These are phyloP conservation scores for Celoporthe dispersa DNA, from an alignment of 2,329 filamentous ascomycete genomes.

Conservation along the genomic window DNA sequence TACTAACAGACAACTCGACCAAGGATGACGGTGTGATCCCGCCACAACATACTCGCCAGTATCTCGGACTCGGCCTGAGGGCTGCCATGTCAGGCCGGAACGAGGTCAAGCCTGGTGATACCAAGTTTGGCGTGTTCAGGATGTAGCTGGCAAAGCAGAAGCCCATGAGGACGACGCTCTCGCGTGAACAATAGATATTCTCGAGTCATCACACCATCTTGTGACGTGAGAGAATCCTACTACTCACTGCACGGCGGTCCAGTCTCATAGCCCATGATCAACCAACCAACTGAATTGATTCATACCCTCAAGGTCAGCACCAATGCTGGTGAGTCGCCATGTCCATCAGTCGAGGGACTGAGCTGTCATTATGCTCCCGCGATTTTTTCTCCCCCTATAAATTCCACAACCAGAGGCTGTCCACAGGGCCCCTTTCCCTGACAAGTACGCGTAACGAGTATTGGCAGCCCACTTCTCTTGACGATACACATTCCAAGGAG, in stretches of 20 bases:
- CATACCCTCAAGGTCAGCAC: not conserved
- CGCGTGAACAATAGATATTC: not conserved
- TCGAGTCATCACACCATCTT: not conserved
- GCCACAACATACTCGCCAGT: constrained; percentile 73
- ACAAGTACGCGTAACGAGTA: not conserved
- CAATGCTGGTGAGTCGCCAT: not conserved
- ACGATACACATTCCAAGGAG: not conserved
- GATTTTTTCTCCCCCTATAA: not conserved
- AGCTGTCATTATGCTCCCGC: not conserved
- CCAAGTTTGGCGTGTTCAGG: constrained; percentile 79
- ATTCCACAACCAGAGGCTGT: not conserved
- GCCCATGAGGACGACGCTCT: not conserved
- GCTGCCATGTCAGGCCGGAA: constrained; percentile 73
- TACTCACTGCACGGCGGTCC: not conserved
- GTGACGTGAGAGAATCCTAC: not conserved
- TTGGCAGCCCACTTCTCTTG: not conserved
- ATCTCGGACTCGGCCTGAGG: constrained; percentile 73
- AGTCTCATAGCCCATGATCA: not conserved
- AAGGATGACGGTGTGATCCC: constrained; percentile 80
- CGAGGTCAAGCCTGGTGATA: constrained; percentile 63
- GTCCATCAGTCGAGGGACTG: not conserved
- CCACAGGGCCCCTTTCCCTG: not conserved
- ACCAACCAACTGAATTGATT: not conserved
- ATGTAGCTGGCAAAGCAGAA: constrained; percentile 58
- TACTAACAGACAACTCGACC: constrained; percentile 15